A percentile compares a stretch with the other conserved stretches of the same genome.
Conservation (phyloP, 495 filamentous ascomycete species). For the Aspergillus nidulans region DNA sequence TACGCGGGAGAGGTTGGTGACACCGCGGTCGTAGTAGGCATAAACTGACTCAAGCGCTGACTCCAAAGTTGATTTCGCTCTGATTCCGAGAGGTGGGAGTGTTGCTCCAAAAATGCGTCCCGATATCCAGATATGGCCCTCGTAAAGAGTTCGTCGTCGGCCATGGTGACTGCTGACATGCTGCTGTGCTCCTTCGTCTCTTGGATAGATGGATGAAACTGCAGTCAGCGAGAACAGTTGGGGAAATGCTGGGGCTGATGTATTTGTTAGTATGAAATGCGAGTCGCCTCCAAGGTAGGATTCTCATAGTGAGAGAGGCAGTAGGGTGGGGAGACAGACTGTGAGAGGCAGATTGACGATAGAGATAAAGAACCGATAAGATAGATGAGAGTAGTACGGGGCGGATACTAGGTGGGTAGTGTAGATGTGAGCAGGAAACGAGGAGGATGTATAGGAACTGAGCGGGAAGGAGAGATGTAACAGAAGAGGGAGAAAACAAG, state of each 20-base stretch:
- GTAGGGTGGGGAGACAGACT: slow-evolving; percentile 7
- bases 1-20: slow-evolving; percentile 18
- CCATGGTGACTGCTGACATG: slow-evolving; percentile 37
- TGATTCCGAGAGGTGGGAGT: slow-evolving; percentile 42
- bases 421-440: background rate
- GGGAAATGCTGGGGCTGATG: slow-evolving; percentile 6
- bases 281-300: background rate
- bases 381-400: background rate
- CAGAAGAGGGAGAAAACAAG: background rate
- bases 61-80: slow-evolving; percentile 44
- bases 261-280: slow-evolving; percentile 1
- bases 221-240: slow-evolving; percentile 27
- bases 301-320: background rate
- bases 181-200: slow-evolving; percentile 19
- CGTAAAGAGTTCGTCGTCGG: slow-evolving; percentile 43
- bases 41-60: slow-evolving; percentile 38
- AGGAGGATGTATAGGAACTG: background rate
- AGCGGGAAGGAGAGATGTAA: background rate
- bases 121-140: slow-evolving; percentile 45
- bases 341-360: background rate
- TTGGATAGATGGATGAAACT: slow-evolving; percentile 11
- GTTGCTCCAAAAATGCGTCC: slow-evolving; percentile 42
- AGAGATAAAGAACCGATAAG: slow-evolving; percentile 11
- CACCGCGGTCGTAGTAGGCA: slow-evolving; percentile 23
- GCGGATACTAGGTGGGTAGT: background rate